A percentile compares a stretch with the other conserved stretches of the same genome.
Evolutionary conservation across 163 green algal genomes (phyloP).

Genomic region (Prototheca cutis): DNA sequence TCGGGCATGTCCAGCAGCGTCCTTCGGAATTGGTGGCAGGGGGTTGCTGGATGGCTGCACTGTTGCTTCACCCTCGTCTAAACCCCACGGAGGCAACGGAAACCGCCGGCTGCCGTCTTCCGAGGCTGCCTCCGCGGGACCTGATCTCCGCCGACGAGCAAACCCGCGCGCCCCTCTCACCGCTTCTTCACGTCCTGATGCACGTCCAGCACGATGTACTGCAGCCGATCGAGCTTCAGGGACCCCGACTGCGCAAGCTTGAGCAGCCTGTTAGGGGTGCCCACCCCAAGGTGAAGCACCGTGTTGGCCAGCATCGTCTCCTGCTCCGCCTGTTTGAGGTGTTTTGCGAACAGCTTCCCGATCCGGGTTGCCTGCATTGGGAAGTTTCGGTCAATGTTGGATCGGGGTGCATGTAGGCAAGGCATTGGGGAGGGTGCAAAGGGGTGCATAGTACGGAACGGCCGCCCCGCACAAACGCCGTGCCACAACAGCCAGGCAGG

Average conservation of each 20-base stretch:
- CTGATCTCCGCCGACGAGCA: neutral
- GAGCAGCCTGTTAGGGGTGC: slow-evolving; percentile 40
- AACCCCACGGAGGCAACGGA: neutral
- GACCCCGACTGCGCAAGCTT: slow-evolving; percentile 27
- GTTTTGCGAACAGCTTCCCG: slow-evolving; percentile 53
- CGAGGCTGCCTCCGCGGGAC: too few relatives aligned
- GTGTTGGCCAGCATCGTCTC: slow-evolving; percentile 11
- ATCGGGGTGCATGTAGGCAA: too few relatives aligned
- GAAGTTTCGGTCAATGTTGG: too few relatives aligned
- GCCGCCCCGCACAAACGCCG: neutral
- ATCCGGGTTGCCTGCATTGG: slow-evolving; percentile 33
- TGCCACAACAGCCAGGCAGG: neutral
- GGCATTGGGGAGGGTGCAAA: neutral
- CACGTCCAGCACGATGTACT: slow-evolving; percentile 36
- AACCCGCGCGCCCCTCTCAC: slow-evolving; percentile 11
- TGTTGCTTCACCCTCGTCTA: neutral
- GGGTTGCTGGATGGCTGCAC: neutral
- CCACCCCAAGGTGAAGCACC: slow-evolving; percentile 17
- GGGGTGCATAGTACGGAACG: neutral
- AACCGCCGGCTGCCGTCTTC: too few relatives aligned
- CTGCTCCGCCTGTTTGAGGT: slow-evolving; percentile 48
- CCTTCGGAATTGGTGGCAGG: slow-evolving; percentile 3
- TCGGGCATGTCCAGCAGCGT: slow-evolving; percentile 34
- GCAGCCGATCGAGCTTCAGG: slow-evolving; percentile 27
- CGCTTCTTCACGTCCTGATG: slow-evolving; percentile 38